These are phyloP conservation scores for Pyrenula aspistea DNA, from an alignment of 495 filamentous ascomycete species.

Conservation along the genomic window DNA sequence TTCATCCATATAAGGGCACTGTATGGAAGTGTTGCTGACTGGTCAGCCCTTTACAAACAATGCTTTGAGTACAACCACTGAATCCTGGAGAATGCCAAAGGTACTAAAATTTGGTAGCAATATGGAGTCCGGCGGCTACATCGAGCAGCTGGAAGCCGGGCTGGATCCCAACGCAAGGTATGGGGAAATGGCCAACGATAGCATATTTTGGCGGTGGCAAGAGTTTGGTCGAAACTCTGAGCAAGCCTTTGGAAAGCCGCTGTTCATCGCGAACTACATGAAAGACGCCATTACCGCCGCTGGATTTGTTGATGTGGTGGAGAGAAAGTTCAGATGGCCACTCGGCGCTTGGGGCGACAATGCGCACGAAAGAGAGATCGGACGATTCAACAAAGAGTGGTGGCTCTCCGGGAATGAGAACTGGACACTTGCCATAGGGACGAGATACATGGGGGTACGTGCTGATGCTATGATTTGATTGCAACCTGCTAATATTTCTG, in stretches of 20 bases:
- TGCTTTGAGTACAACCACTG: conserved; percentile 19
- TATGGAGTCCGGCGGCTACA: conserved; percentile 44
- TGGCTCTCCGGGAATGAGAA: conserved; percentile 49
- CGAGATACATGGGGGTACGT: conserved; percentile 35
- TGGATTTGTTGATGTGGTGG: conserved; percentile 41
- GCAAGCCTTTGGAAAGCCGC: conserved; percentile 25
- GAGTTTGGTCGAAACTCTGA: conserved; percentile 21
- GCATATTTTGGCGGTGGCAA: conserved; percentile 15
- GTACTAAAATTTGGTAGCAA: conserved; percentile 14
- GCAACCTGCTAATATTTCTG: background rate
- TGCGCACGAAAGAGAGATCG: conserved; percentile 48
- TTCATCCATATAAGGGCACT: conserved; percentile 51
- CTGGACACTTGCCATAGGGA: conserved; percentile 46
- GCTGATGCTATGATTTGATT: background rate
- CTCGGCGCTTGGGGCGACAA: conserved; percentile 58
- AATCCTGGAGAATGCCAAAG: background rate
- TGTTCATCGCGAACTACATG: conserved; percentile 21
- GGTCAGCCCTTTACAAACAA: conserved; percentile 38
- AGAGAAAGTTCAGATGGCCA: conserved; percentile 39
- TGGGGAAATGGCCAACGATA: conserved; percentile 28
- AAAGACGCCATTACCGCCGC: conserved; percentile 35
- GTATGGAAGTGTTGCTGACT: conserved; percentile 45
- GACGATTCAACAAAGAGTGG: conserved; percentile 46
- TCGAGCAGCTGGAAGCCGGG: conserved; percentile 48
- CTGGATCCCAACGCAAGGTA: conserved; percentile 40